Base-by-base conservation (phyloP, 331 rosid species). In the Acacia concinna region DNA sequence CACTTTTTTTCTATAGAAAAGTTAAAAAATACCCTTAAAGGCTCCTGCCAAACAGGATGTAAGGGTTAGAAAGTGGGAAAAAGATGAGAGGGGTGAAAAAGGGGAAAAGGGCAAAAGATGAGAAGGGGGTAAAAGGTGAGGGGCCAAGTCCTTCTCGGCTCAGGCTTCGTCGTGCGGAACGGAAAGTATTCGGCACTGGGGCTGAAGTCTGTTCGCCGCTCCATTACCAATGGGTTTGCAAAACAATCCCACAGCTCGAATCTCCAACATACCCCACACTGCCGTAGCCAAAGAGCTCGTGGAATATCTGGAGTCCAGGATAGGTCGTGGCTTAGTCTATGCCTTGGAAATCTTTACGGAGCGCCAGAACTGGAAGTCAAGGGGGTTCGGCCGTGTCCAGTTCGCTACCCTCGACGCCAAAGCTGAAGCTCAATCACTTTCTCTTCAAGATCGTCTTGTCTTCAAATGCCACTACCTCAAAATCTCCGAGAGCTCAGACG, bases 371-470 rank as follows among this genome's bases (percentile, higher is more conserved):
- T 95, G 99, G 97, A 92, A 88, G 73, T 88, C 97, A 0, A 91
- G 97, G 5, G 91, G 93, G 79, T 56, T 49, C 20, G 97, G 97
- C 8, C 92, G 97, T 20, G 82, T 92, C 57, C 98, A 94, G 88
- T 94, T 94, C 91, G 65, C 89, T 1, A 68, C 90, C 34, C 79
- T 83, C 40, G 62, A 38, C 0, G 78, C 86, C 25, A 92, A 85
- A 74, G 32, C 75, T 7, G 25, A 62, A 15, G 97, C 89, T 41
- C 74, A 78, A 7, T 68, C 90, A 7, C 91, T 91, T 52, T 78
- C 90, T 65, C 68, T 18, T 10, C 9, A 54, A 40, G 18, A 83
- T 9, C 12, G 52, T 1, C 91, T 95, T 28, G 51, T 80, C 76
- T 86, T 95, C 88, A 78, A 47, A 30, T 68, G 91, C 17, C 90